phyloP scores from a whole-genome alignment of 2,329 filamentous ascomycete genomes.

The Talaromyces sp. region DNA sequence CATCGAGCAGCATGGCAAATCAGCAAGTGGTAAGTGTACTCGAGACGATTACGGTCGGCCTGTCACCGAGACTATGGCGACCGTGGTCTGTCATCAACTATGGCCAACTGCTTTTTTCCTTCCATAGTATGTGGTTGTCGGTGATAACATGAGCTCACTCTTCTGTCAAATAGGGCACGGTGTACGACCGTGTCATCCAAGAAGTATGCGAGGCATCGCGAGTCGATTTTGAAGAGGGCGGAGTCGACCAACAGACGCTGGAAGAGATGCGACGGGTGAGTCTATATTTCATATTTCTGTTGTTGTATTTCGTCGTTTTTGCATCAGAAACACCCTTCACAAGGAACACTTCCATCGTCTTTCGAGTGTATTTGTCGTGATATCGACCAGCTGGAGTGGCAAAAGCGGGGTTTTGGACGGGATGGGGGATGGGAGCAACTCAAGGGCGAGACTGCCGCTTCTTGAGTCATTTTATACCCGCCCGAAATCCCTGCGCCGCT shows the following conservation, averaged over 20 bases:
- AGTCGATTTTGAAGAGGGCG: conserved; percentile 95
- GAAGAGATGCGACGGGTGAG: conserved; percentile 85
- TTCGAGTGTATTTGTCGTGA: conserved; percentile 2
- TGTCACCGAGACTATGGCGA: neutral
- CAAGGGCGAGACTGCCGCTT: conserved; percentile 35
- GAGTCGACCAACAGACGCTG: conserved; percentile 81
- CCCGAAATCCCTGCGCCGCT: conserved; percentile 15
- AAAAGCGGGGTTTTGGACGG: conserved; percentile 24
- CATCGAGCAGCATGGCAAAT: conserved; percentile 43
- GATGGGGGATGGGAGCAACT: conserved; percentile 35
- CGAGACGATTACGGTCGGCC: conserved; percentile 21
- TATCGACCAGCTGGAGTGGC: conserved; percentile 18
- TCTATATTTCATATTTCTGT: conserved; percentile 22
- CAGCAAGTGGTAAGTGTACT: conserved; percentile 47
- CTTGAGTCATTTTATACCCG: conserved; percentile 44
- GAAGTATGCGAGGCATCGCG: conserved; percentile 87
- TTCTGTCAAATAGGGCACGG: conserved; percentile 56
- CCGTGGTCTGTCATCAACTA: neutral
- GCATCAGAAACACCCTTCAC: conserved; percentile 7
- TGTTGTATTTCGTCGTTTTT: neutral
- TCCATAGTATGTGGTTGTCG: neutral
- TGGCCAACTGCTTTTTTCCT: conserved; percentile 10
- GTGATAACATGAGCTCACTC: conserved; percentile 26
- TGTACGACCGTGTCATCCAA: conserved; percentile 89
- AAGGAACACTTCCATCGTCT: neutral